Conservation (phyloP, 441 rosid species). For the Arabidopsis lyrata region DNA sequence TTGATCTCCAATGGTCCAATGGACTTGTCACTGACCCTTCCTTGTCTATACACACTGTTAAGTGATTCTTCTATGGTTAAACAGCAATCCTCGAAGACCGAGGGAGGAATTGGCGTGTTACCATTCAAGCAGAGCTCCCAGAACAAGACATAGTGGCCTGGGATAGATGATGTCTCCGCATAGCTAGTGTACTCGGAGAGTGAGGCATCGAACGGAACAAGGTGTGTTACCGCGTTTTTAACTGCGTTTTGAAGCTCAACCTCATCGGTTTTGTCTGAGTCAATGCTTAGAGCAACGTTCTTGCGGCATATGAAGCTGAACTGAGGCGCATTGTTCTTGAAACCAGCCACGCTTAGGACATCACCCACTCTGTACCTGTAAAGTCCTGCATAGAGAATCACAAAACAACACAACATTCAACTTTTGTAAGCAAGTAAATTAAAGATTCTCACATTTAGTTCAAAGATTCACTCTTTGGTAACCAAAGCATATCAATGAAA, state of each 20-base stretch:
- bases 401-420: background rate
- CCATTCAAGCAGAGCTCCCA: constrained; percentile 71
- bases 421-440: background rate
- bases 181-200: constrained; percentile 74
- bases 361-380: constrained; percentile 76
- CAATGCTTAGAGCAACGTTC: constrained; percentile 77
- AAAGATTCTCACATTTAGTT: background rate
- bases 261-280: constrained; percentile 80
- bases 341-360: constrained; percentile 74
- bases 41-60: constrained; percentile 78
- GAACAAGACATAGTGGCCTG: constrained; percentile 74
- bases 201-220: constrained; percentile 63
- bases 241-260: constrained; percentile 80
- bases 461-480: background rate
- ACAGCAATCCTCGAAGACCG: constrained; percentile 77
- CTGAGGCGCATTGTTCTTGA: constrained; percentile 80
- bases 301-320: constrained; percentile 80
- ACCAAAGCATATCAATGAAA: background rate
- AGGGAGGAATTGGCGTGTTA: constrained; percentile 68
- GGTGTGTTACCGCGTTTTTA: constrained; percentile 66
- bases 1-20: constrained; percentile 77
- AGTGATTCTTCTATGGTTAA: constrained; percentile 70
- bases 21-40: constrained; percentile 69
- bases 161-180: constrained; percentile 66
- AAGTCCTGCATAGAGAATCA: constrained; percentile 47